phyloP scores from a whole-genome alignment of 176 grass and related monocot species.

The Bothriochloa decipiens region DNA sequence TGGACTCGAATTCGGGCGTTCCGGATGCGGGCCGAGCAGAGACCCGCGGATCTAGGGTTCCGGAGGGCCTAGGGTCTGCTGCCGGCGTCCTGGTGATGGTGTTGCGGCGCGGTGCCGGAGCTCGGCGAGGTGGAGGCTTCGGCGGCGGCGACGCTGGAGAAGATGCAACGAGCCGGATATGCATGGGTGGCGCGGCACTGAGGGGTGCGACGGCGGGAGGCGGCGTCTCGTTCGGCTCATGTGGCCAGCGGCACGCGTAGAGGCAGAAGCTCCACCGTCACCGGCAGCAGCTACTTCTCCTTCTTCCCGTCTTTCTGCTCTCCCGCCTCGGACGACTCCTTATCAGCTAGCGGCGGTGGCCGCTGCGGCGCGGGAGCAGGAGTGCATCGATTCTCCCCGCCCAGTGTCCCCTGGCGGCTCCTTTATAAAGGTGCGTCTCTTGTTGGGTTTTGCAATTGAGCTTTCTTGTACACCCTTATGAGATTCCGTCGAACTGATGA shows the following conservation, averaged over 20 bases:
- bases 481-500: slow-evolving; percentile 24
- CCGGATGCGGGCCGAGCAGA: slow-evolving; percentile 29
- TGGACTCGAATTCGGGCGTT: slow-evolving; percentile 48
- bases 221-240: slow-evolving; percentile 77
- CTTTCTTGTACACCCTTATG: slow-evolving; percentile 21
- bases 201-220: slow-evolving; percentile 51
- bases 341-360: slow-evolving; percentile 38
- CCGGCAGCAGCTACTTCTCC: slow-evolving; percentile 47
- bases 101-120: slow-evolving; percentile 49
- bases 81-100: slow-evolving; percentile 60
- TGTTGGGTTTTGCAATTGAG: slow-evolving; percentile 30
- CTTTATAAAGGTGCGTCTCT: slow-evolving; percentile 82
- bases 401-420: slow-evolving; percentile 54
- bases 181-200: slow-evolving; percentile 74
- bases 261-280: slow-evolving; percentile 64
- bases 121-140: slow-evolving; percentile 63
- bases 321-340: background rate
- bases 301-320: slow-evolving; percentile 32
- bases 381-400: slow-evolving; percentile 43
- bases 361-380: slow-evolving; percentile 23
- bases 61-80: slow-evolving; percentile 40
- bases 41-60: slow-evolving; percentile 61
- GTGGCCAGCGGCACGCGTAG: slow-evolving; percentile 75
- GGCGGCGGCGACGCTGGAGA: slow-evolving; percentile 51
- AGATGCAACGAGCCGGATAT: slow-evolving; percentile 75